Conservation (phyloP, 2,329 filamentous ascomycete species). For the Apiospora rasikravindrae region DNA sequence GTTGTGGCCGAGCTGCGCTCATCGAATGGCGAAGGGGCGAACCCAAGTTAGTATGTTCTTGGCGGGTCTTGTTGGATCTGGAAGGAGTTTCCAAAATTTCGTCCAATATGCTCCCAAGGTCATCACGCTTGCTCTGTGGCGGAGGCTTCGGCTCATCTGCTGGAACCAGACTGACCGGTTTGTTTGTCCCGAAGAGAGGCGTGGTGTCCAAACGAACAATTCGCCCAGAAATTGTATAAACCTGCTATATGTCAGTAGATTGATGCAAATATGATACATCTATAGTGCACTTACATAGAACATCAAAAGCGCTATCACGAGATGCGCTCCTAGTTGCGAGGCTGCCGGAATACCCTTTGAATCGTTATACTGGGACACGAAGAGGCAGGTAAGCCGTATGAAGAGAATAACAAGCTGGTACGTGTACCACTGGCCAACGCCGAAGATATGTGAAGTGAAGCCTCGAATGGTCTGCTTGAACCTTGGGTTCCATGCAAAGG, state of each 20-base stretch:
- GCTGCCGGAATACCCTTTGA: conserved; percentile 44
- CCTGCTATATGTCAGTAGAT: conserved; percentile 41
- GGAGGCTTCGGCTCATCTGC: conserved; percentile 1
- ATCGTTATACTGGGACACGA: conserved; percentile 46
- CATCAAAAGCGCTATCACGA: conserved; percentile 58
- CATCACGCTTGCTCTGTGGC: not conserved
- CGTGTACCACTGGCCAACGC: conserved; percentile 68
- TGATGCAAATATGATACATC: not conserved
- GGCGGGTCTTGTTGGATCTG: not conserved
- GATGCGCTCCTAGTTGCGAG: conserved; percentile 58
- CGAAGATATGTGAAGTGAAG: conserved; percentile 63
- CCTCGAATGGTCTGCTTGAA: conserved; percentile 65
- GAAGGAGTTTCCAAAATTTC: conserved; percentile 30
- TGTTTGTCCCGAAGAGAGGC: conserved; percentile 49
- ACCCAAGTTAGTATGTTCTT: not conserved
- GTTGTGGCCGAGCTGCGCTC: not conserved
- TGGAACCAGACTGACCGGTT: conserved; percentile 1
- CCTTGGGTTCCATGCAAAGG: conserved; percentile 73
- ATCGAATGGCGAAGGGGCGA: not conserved
- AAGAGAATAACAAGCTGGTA: conserved; percentile 66
- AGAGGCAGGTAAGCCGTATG: conserved; percentile 57
- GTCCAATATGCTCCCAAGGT: conserved; percentile 31
- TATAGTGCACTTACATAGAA: conserved; percentile 52
- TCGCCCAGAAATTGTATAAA: conserved; percentile 49
- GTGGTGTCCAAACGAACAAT: conserved; percentile 62